A percentile compares a stretch with the other conserved stretches of the same genome.
Evolutionary conservation across 2,329 filamentous ascomycete genomes (phyloP).

Genomic region (Nemania abortiva): DNA sequence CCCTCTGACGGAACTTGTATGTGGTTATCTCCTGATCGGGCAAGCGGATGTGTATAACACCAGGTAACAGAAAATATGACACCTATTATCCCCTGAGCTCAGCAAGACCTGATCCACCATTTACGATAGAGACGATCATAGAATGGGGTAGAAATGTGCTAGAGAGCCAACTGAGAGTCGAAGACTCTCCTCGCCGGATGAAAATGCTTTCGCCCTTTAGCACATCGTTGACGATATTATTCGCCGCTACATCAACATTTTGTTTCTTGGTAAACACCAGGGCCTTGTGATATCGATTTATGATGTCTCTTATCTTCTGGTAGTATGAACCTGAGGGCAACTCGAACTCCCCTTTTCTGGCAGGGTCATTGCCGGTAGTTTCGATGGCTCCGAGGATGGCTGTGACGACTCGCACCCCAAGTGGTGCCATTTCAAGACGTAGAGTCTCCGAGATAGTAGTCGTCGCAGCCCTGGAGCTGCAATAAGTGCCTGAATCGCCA

Average conservation of each 20-base stretch:
- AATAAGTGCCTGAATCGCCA: constrained; percentile 6
- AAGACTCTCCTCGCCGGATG: constrained; percentile 23
- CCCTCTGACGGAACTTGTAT: no score
- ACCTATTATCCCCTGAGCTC: constrained; percentile 7
- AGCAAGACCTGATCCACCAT: constrained; percentile 15
- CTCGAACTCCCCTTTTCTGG: constrained; percentile 4
- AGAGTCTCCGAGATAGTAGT: constrained; percentile 15
- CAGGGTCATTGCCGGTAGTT: constrained; percentile 4
- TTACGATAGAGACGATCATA: constrained; percentile 9
- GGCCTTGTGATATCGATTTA: constrained; percentile 9
- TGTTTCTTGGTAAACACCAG: constrained; percentile 11
- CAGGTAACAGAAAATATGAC: not conserved
- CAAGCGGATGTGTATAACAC: not conserved
- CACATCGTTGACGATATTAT: constrained; percentile 20
- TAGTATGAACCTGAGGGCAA: constrained; percentile 20
- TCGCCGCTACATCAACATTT: constrained; percentile 14
- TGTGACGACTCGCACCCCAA: constrained; percentile 25
- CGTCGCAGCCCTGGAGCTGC: constrained; percentile 12
- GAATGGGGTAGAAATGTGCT: constrained; percentile 15
- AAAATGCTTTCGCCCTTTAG: constrained; percentile 11
- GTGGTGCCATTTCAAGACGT: constrained; percentile 16
- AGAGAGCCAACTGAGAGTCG: constrained; percentile 15
- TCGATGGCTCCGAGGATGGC: constrained; percentile 3
- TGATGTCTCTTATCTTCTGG: constrained; percentile 16
- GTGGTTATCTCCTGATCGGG: not conserved